These are phyloP conservation scores for Globomyces sp. DNA, from an alignment of 371 early-diverging fungal species.

Conservation along the genomic window DNA sequence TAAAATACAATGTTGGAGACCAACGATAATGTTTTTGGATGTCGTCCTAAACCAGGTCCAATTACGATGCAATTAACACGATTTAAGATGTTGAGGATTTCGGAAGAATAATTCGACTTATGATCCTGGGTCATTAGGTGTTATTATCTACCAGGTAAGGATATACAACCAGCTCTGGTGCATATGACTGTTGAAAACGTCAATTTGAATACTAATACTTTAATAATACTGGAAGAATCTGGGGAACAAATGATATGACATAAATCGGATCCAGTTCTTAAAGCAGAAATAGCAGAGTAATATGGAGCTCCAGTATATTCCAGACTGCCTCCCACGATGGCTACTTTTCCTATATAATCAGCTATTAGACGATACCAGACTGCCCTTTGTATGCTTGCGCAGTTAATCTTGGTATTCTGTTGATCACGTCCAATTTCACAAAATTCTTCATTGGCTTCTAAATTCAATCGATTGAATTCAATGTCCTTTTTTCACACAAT, in stretches of 20 bases:
- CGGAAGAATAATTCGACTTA: conserved; percentile 23
- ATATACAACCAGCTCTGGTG: conserved; percentile 69
- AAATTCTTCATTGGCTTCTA: too few relatives aligned
- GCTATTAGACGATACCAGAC: too few relatives aligned
- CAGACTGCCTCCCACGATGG: conserved; percentile 43
- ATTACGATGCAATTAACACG: conserved; percentile 85
- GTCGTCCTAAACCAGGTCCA: conserved; percentile 91
- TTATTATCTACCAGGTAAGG: conserved; percentile 43
- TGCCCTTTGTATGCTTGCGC: too few relatives aligned
- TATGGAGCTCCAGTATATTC: conserved; percentile 83
- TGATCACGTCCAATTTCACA: too few relatives aligned
- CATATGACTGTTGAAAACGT: conserved; percentile 33
- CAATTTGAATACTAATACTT: conserved; percentile 30
- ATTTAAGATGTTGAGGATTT: conserved; percentile 52
- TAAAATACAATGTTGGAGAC: conserved; percentile 47
- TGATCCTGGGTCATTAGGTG: not conserved
- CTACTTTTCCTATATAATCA: too few relatives aligned
- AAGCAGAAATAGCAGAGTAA: conserved; percentile 77
- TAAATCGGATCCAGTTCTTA: conserved; percentile 81
- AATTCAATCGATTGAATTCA: too few relatives aligned
- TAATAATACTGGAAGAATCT: conserved; percentile 74
- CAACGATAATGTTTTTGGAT: conserved; percentile 29
- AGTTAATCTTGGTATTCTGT: too few relatives aligned
- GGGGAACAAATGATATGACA: conserved; percentile 87
- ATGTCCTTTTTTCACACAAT: too few relatives aligned